These are phyloP conservation scores for Sordariomycetes sp. DNA, from an alignment of 2,329 filamentous ascomycete species.

Conservation along the genomic window DNA sequence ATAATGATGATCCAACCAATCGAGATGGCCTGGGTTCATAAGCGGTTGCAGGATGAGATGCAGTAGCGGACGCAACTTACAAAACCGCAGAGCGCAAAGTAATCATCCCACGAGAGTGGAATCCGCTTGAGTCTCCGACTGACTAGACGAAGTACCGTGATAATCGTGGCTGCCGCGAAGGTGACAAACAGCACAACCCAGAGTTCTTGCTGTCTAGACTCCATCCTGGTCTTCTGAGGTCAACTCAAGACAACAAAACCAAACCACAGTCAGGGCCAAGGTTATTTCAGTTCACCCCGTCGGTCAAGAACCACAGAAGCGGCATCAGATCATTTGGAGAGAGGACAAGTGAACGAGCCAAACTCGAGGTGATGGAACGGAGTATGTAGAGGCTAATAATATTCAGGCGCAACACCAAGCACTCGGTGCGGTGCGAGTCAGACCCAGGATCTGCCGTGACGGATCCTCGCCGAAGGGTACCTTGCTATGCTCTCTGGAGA, in stretches of 20 bases:
- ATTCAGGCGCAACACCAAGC: neutral
- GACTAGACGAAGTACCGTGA: constrained; percentile 6
- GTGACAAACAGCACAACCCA: constrained; percentile 5
- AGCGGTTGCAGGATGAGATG: constrained; percentile 1
- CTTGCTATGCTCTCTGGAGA: too few relatives aligned
- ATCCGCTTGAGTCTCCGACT: constrained; percentile 6
- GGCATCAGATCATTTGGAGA: constrained; percentile 1
- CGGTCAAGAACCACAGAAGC: constrained; percentile 1
- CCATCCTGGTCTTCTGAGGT: constrained; percentile 4
- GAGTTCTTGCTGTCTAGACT: constrained; percentile 6
- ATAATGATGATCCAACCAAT: constrained; percentile 6
- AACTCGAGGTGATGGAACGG: constrained; percentile 1
- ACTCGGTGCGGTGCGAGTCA: neutral
- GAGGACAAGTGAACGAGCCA: neutral
- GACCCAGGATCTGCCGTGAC: neutral
- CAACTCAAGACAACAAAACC: constrained; percentile 1
- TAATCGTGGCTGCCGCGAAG: constrained; percentile 5
- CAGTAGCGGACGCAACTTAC: constrained; percentile 2
- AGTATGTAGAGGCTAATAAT: constrained; percentile 1
- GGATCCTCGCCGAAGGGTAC: neutral
- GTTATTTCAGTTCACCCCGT: constrained; percentile 2
- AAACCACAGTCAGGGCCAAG: neutral
- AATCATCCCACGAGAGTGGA: constrained; percentile 6
- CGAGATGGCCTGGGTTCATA: constrained; percentile 3
- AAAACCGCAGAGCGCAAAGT: constrained; percentile 6